Conservation (phyloP, 192 early-diverging fungal genomes). For the Chytriomyces confervae region DNA sequence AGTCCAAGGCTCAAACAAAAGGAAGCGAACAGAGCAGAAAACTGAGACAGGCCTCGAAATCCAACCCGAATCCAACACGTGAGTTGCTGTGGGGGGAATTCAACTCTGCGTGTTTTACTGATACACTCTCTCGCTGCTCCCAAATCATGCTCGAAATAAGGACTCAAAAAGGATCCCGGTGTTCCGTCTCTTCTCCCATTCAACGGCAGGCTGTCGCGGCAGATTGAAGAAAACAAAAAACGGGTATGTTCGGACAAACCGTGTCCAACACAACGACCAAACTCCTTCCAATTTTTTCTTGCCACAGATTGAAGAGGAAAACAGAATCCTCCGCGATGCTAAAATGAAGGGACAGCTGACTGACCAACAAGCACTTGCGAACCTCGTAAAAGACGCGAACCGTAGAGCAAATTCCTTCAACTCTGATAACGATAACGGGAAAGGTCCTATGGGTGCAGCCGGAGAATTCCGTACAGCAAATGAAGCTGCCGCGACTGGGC, state of each 20-base stretch:
- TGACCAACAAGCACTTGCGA: conserved; percentile 60
- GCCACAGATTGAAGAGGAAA: conserved; percentile 63
- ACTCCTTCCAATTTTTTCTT: not conserved
- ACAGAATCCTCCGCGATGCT: conserved; percentile 45
- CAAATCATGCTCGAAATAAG: conserved; percentile 7
- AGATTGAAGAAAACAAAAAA: conserved; percentile 70
- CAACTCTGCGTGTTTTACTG: not conserved
- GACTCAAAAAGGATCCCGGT: conserved; percentile 88
- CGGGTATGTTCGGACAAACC: conserved; percentile 31
- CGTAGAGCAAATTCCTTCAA: conserved; percentile 50
- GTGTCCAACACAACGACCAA: too few species aligned
- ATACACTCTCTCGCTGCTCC: too few species aligned
- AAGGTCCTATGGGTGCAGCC: conserved; percentile 1
- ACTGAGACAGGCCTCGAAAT: conserved; percentile 51
- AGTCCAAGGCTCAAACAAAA: conserved; percentile 54
- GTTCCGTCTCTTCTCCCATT: conserved; percentile 89
- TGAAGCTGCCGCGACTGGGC: conserved; percentile 57
- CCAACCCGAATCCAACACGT: conserved; percentile 40
- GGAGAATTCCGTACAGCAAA: conserved; percentile 45
- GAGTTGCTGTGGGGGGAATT: not conserved
- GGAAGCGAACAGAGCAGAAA: conserved; percentile 59
- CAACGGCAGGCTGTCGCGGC: conserved; percentile 81
- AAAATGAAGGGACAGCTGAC: conserved; percentile 29
- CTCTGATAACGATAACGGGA: conserved; percentile 35
- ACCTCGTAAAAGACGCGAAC: conserved; percentile 75